phyloP scores from a whole-genome alignment of 2,329 filamentous ascomycete species.

The Rugonectria rugulosa region DNA sequence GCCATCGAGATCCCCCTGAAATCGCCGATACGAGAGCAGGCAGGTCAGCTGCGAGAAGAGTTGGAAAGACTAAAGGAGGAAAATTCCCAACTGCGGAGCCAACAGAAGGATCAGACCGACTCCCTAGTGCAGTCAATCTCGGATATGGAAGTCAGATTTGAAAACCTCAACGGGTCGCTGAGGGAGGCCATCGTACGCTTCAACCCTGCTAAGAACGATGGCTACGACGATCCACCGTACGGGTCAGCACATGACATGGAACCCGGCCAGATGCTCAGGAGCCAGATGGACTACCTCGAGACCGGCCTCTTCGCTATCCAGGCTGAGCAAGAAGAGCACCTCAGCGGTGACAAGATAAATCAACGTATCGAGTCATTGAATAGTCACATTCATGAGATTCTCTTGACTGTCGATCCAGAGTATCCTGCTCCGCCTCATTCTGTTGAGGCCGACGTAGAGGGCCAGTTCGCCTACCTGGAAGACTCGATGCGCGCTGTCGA shows the following conservation, averaged over 20 bases:
- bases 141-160: constrained; percentile 70
- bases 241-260: constrained; percentile 42
- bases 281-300: constrained; percentile 76
- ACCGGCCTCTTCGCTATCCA: constrained; percentile 68
- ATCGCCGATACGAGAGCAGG: constrained; percentile 63
- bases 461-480: constrained; percentile 74
- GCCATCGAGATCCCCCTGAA: constrained; percentile 66
- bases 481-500: constrained; percentile 62
- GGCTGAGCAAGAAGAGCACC: constrained; percentile 59
- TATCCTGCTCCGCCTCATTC: constrained; percentile 66
- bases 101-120: constrained; percentile 36
- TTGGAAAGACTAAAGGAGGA: constrained; percentile 56
- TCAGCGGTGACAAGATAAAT: constrained; percentile 49
- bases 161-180: constrained; percentile 71
- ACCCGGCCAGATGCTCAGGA: constrained; percentile 56
- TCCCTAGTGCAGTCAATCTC: constrained; percentile 57
- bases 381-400: constrained; percentile 66
- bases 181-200: constrained; percentile 71
- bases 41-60: constrained; percentile 58
- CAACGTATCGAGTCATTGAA: constrained; percentile 69
- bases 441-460: constrained; percentile 64
- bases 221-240: constrained; percentile 54
- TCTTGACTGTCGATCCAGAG: constrained; percentile 56
- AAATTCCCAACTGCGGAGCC: constrained; percentile 47
- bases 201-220: constrained; percentile 62